Percentiles rank a stretch among this genome's conserved stretches.
Evolutionary conservation across 805 yeast genomes (phyloP).

Genomic region (Spencermartinsiella europaea): DNA sequence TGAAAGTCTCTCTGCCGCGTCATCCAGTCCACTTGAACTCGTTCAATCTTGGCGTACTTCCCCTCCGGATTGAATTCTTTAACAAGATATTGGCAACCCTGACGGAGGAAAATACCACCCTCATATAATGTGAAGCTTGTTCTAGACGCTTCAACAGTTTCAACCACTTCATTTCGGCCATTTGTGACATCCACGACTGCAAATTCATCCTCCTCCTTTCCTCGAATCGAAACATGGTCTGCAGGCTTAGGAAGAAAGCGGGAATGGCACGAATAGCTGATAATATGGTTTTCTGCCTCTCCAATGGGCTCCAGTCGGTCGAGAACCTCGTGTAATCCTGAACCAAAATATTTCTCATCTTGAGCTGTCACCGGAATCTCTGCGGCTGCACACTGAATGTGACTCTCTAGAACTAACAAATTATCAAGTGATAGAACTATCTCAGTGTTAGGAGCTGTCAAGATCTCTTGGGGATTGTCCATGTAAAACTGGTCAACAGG

Average conservation of each 20-base stretch:
- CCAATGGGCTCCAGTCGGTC: constrained; percentile 21
- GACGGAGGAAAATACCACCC: constrained; percentile 92
- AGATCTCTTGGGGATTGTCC: constrained; percentile 56
- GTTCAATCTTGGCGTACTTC: constrained; percentile 74
- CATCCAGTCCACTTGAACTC: constrained; percentile 92
- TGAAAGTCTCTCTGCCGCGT: constrained; percentile 90
- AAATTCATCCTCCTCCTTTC: constrained; percentile 72
- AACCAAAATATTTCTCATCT: constrained; percentile 56
- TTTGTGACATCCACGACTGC: constrained; percentile 90
- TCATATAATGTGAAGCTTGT: constrained; percentile 85
- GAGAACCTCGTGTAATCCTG: not conserved
- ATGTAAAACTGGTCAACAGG: constrained; percentile 86
- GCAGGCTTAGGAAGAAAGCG: constrained; percentile 80
- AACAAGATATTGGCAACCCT: constrained; percentile 85
- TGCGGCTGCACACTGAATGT: constrained; percentile 91
- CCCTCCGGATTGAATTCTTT: constrained; percentile 76
- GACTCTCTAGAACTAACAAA: constrained; percentile 64
- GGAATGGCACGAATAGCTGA: constrained; percentile 43
- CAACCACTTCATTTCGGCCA: constrained; percentile 67
- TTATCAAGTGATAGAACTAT: constrained; percentile 58
- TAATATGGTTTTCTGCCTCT: constrained; percentile 29
- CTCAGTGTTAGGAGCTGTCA: constrained; percentile 49
- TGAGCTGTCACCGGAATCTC: constrained; percentile 62
- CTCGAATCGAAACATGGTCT: constrained; percentile 68
- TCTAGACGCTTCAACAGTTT: constrained; percentile 82